phyloP scores from a whole-genome alignment of 2,329 filamentous ascomycete species.

The Berkeleyomyces basicola region DNA sequence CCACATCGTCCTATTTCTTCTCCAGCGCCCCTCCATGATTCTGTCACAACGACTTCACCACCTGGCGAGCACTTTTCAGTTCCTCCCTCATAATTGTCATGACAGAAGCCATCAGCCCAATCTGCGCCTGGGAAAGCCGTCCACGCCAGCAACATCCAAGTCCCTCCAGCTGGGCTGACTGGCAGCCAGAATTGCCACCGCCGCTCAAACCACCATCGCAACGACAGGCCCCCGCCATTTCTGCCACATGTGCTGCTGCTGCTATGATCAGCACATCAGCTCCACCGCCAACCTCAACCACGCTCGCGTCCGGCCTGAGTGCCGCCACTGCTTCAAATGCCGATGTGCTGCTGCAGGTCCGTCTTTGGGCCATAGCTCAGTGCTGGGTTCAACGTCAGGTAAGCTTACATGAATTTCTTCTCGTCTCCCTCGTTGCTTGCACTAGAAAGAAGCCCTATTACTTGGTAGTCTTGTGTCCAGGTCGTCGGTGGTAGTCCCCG shows the following conservation, averaged over 20 bases:
- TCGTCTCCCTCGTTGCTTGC: too few species aligned
- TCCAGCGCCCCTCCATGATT: conserved; percentile 1
- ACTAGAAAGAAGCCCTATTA: too few species aligned
- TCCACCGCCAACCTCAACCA: too few species aligned
- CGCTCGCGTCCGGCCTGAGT: too few species aligned
- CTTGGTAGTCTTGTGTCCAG: not conserved
- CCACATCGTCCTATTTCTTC: not conserved
- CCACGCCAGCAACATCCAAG: not conserved
- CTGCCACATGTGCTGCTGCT: not conserved
- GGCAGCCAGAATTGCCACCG: not conserved
- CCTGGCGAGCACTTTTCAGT: not conserved
- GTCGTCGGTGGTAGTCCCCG: not conserved
- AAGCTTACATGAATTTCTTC: not conserved
- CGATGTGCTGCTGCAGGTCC: not conserved
- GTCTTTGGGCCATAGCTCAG: not conserved
- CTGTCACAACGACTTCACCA: not conserved
- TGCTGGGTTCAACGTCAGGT: not conserved
- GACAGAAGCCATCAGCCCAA: not conserved
- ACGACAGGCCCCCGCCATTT: not conserved
- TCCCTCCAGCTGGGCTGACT: not conserved
- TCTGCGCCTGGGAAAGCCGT: not conserved
- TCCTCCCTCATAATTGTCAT: not conserved
- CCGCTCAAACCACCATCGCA: not conserved
- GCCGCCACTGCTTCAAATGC: not conserved
- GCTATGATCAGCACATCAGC: not conserved